A percentile compares a stretch with the other conserved stretches of the same genome.
These are phyloP conservation scores for Solanum raphanifolium DNA, from an alignment of 257 asterid species.

Conservation along the genomic window DNA sequence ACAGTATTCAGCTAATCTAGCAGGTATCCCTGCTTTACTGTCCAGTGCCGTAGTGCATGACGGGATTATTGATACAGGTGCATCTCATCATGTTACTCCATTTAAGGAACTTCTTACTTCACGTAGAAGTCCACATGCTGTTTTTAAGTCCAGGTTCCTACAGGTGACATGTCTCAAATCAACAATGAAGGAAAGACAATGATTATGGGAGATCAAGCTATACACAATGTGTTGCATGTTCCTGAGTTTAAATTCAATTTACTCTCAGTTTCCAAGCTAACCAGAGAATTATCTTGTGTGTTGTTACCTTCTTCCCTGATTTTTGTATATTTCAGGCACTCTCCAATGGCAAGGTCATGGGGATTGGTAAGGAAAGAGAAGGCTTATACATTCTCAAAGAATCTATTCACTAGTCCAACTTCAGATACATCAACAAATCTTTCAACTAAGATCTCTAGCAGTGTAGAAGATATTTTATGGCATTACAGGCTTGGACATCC, in stretches of 20 bases:
- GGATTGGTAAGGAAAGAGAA: not conserved
- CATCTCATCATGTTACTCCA: not conserved
- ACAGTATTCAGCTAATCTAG: not conserved
- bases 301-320: not conserved
- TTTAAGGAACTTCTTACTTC: not conserved
- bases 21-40: not conserved
- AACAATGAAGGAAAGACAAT: not conserved
- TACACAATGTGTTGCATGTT: not conserved
- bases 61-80: not conserved
- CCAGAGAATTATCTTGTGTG: not conserved
- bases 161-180: not conserved
- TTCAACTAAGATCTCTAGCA: not conserved
- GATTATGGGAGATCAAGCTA: not conserved
- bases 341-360: not conserved
- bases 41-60: not conserved
- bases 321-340: not conserved
- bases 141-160: not conserved
- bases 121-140: not conserved
- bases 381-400: not conserved
- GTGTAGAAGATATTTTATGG: not conserved
- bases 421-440: not conserved
- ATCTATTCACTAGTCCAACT: not conserved
- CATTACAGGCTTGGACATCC: not conserved
- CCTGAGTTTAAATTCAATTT: not conserved
- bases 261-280: not conserved